A percentile compares a stretch with the other conserved stretches of the same genome.
Conservation (phyloP, 495 filamentous ascomycete genomes). For the Aspergillus biplanus region DNA sequence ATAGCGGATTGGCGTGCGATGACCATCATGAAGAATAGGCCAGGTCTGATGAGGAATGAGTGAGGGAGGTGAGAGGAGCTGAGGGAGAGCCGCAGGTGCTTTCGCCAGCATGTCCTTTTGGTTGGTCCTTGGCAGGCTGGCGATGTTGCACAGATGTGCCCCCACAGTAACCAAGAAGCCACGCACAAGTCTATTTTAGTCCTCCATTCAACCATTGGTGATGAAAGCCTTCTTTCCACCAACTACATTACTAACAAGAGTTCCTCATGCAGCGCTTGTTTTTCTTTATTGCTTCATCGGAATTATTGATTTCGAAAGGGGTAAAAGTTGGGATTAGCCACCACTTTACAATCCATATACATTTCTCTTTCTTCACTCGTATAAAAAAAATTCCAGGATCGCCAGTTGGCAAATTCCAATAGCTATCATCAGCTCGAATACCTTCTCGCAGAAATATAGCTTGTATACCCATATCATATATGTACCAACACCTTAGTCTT, state of each 20-base stretch:
- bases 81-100: slow-evolving; percentile 22
- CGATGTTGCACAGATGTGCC: slow-evolving; percentile 3
- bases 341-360: background rate
- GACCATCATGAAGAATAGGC: slow-evolving; percentile 20
- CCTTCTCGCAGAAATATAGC: too few relatives aligned
- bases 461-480: too few relatives aligned
- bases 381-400: too few relatives aligned
- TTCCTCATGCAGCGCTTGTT: too few relatives aligned
- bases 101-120: slow-evolving; percentile 51
- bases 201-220: background rate
- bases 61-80: slow-evolving; percentile 11
- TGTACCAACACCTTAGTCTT: too few relatives aligned
- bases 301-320: too few relatives aligned
- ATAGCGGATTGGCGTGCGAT: slow-evolving; percentile 14
- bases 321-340: too few relatives aligned
- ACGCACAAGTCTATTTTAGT: slow-evolving; percentile 13
- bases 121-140: slow-evolving; percentile 10
- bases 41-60: slow-evolving; percentile 21
- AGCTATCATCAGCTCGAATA: too few relatives aligned
- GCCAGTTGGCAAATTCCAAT: too few relatives aligned
- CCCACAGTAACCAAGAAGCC: slow-evolving; percentile 16
- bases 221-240: background rate
- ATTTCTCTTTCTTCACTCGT: background rate
- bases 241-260: too few relatives aligned
- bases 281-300: too few relatives aligned